Base-by-base conservation (phyloP, 1,284 basidiomycete species). In the Rhizoctonia solani region DNA sequence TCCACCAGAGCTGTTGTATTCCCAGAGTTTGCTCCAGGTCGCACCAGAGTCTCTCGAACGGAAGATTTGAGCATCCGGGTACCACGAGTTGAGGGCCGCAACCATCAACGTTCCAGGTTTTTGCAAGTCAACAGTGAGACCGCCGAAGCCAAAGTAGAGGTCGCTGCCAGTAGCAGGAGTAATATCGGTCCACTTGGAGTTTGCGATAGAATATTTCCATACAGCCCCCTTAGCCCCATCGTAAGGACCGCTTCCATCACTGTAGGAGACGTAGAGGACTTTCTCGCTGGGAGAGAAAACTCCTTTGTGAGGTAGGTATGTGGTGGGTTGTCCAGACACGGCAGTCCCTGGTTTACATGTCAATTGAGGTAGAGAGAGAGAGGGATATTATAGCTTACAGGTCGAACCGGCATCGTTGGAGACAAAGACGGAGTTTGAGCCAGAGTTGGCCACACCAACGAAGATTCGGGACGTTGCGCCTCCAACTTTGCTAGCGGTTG, bases 61-160 rank as follows among this genome's bases (percentile, higher is more conserved):
- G 78, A 81, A 87, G 23, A 87, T 86, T 71, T 86, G 84, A n/a
- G 85, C 86, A 72, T 88, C 85, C 3, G 85, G 85, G 79, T 69
- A 79, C 83, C 83, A 84, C n/a, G 81, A 81, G 72, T 87, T 87
- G 42, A 87, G 79, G 0, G 85, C 83, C 42, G 86, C 85, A 8
- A 86, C 85, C 86, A 87, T 87, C 69, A 87, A 75, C 4, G 83
- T 87, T 1, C 86, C 86, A 14, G 85, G 84, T 55, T 77, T 81
- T 69, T 85, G 83, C 4, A 81, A 68, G 71, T 88, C 86, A 49
- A 88, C 80, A 3, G 84, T 77, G 1, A 88, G 75, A 50, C 86
- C 86, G 54, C 86, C 85, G 70, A 82, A 83, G 4, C 81, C 80
- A 71, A 81, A 85, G 70, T 79, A 80, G 23, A 81, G 75, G 49